Evolutionary conservation across 495 filamentous ascomycete genomes (phyloP).

Genomic region (Chaetomidium leptoderma): DNA sequence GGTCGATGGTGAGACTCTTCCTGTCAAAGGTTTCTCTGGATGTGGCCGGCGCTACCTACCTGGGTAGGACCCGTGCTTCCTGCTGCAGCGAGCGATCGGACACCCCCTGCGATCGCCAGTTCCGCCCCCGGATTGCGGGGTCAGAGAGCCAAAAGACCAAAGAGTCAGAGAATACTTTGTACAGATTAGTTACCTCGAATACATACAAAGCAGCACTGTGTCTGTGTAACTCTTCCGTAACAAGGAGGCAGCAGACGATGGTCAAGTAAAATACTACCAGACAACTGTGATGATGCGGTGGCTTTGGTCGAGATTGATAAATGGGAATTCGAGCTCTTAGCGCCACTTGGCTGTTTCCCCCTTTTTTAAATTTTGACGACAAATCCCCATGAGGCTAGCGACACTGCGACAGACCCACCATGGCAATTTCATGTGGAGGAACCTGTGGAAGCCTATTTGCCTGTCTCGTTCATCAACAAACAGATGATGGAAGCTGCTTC

Average conservation of each 20-base stretch:
- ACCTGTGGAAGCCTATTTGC: too few species aligned
- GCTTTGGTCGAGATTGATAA: not conserved
- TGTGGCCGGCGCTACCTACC: not conserved
- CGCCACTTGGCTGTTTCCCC: not conserved
- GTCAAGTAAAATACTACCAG: not conserved
- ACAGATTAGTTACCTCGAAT: too few species aligned
- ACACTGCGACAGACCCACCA: too few species aligned
- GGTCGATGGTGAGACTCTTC: slow-evolving; percentile 4
- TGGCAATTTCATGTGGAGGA: too few species aligned
- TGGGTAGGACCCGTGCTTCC: not conserved
- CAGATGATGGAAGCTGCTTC: too few species aligned
- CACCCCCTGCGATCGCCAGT: not conserved
- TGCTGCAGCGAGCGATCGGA: not conserved
- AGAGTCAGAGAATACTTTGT: too few species aligned
- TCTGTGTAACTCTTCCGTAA: too few species aligned
- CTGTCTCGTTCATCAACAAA: too few species aligned
- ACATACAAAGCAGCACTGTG: too few species aligned
- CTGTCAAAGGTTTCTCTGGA: not conserved
- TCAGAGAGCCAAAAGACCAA: not conserved
- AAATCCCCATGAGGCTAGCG: too few species aligned
- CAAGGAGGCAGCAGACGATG: not conserved
- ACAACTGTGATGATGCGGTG: slow-evolving; percentile 3
- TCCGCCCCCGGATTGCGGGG: not conserved
- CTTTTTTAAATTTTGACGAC: not conserved
- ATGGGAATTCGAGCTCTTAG: not conserved